Conservation (phyloP, 202 grass and related monocot genomes). For the Dendrocalamus latiflorus region DNA sequence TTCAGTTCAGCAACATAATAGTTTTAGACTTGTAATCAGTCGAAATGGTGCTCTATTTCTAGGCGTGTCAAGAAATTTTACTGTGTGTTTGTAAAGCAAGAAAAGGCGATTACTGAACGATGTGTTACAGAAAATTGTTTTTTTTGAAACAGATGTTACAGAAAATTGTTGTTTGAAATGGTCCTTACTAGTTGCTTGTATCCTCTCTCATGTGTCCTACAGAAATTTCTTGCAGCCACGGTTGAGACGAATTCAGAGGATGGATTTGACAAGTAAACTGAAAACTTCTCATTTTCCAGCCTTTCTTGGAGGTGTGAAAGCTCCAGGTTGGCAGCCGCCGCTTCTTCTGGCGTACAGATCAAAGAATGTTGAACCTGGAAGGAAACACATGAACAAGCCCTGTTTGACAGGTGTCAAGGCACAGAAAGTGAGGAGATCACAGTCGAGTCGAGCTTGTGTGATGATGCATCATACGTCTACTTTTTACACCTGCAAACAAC, state of each 20-base stretch:
- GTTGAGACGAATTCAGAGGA: background rate
- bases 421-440: slow-evolving; percentile 3
- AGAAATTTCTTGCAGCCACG: slow-evolving; percentile 5
- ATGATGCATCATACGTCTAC: background rate
- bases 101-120: background rate
- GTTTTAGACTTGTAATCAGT: background rate
- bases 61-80: background rate
- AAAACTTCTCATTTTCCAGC: background rate
- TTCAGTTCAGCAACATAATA: background rate
- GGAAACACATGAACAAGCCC: slow-evolving; percentile 33
- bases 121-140: too few species aligned
- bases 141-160: too few species aligned
- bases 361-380: slow-evolving; percentile 39
- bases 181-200: background rate
- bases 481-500: slow-evolving; percentile 31
- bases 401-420: slow-evolving; percentile 41
- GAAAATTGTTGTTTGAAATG: background rate
- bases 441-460: background rate
- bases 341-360: slow-evolving; percentile 1
- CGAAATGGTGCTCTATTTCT: background rate
- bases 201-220: background rate
- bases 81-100: background rate
- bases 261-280: background rate
- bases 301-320: background rate
- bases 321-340: background rate